phyloP scores from a whole-genome alignment of 2,329 filamentous ascomycete genomes.

The Falciphora oryzae region DNA sequence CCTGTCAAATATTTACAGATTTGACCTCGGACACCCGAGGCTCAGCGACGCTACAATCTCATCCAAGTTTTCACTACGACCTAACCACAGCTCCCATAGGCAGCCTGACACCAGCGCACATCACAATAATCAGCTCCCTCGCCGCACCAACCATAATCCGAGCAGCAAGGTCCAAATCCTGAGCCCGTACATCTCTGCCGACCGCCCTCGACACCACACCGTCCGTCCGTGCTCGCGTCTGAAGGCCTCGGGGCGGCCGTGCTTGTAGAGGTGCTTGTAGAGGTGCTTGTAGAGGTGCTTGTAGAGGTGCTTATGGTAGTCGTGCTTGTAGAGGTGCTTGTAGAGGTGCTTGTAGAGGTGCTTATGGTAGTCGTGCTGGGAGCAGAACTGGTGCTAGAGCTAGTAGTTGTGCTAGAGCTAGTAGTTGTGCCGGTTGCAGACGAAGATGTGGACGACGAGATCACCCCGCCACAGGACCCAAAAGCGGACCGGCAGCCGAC shows the following conservation, averaged over 20 bases:
- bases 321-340: not conserved
- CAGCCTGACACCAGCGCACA: slow-evolving; percentile 2
- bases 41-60: not conserved
- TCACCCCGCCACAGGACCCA: slow-evolving; percentile 11
- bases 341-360: not conserved
- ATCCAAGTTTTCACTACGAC: not conserved
- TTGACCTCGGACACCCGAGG: not conserved
- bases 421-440: not conserved
- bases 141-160: slow-evolving; percentile 9
- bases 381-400: not conserved
- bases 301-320: not conserved
- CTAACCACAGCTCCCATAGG: slow-evolving; percentile 2
- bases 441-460: not conserved
- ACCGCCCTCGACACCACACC: slow-evolving; percentile 3
- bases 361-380: not conserved
- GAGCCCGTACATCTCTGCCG: slow-evolving; percentile 10
- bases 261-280: not conserved
- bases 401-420: not conserved
- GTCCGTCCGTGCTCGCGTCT: slow-evolving; percentile 5
- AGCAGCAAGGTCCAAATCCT: slow-evolving; percentile 7
- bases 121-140: slow-evolving; percentile 2
- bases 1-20: not conserved
- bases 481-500: slow-evolving; percentile 13
- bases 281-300: not conserved
- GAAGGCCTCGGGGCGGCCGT: not conserved